phyloP scores from a whole-genome alignment of 83 land plant genomes.

The Diphasiastrum complanatum region DNA sequence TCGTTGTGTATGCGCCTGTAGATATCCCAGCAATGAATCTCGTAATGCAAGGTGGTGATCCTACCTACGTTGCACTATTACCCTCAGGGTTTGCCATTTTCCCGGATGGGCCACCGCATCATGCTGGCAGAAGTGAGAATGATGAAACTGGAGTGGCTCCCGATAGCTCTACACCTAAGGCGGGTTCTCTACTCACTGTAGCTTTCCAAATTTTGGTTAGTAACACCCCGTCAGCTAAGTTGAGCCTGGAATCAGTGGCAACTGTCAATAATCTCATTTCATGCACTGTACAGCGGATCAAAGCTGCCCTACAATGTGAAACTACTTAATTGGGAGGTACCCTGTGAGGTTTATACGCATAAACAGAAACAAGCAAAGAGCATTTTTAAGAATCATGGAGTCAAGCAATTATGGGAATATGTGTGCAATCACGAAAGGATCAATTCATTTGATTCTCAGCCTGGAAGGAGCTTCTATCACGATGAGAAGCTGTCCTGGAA shows the following conservation, averaged over 20 bases:
- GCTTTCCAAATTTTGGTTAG: conserved; percentile 55
- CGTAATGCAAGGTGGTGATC: conserved; percentile 59
- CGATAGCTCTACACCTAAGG: too few relatives aligned
- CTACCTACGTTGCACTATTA: conserved; percentile 63
- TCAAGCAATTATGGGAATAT: too few relatives aligned
- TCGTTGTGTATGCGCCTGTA: conserved; percentile 82
- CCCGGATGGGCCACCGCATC: conserved; percentile 49
- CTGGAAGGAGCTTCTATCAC: too few relatives aligned
- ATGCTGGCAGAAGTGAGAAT: conserved; percentile 21
- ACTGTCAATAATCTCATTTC: conserved; percentile 49
- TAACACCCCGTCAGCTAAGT: conserved; percentile 43
- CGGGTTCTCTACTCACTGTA: conserved; percentile 60
- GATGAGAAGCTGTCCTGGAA: too few relatives aligned
- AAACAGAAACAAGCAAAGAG: background rate
- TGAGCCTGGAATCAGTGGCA: conserved; percentile 47
- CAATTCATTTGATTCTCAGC: too few relatives aligned
- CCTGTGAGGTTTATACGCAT: background rate
- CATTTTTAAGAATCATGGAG: too few relatives aligned
- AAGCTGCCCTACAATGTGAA: conserved; percentile 53
- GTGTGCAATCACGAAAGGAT: too few relatives aligned
- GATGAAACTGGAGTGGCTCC: conserved; percentile 36
- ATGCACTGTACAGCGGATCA: conserved; percentile 47
- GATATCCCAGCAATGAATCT: conserved; percentile 71
- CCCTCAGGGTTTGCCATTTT: conserved; percentile 85
- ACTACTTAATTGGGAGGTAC: conserved; percentile 23